Percentiles rank a stretch among this genome's conserved stretches.
Conservation (phyloP, 2,329 filamentous ascomycete species). For the Fusarium longipes region DNA sequence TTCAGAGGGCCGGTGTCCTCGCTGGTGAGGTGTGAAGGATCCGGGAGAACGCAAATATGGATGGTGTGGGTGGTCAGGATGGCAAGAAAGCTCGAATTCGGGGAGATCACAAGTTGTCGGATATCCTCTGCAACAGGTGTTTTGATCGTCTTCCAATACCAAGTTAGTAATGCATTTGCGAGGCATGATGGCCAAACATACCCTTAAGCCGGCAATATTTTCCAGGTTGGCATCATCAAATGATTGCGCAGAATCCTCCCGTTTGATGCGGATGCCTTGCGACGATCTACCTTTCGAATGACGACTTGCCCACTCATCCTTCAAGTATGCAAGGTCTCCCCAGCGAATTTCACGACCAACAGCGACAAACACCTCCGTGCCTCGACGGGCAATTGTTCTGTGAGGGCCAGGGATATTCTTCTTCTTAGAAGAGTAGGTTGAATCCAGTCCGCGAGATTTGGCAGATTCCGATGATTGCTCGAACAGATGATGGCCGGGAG, state of each 20-base stretch:
- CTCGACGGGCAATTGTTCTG: slow-evolving; percentile 80
- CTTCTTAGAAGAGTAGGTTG: slow-evolving; percentile 57
- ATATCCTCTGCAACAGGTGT: slow-evolving; percentile 84
- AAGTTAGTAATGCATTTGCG: slow-evolving; percentile 14
- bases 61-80: slow-evolving; percentile 89
- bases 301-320: slow-evolving; percentile 63
- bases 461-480: slow-evolving; percentile 57
- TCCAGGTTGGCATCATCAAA: slow-evolving; percentile 51
- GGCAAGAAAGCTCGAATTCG: slow-evolving; percentile 82
- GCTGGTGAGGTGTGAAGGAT: slow-evolving; percentile 78
- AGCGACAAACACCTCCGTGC: slow-evolving; percentile 89
- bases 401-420: slow-evolving; percentile 61
- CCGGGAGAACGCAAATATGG: slow-evolving; percentile 87
- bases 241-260: slow-evolving; percentile 57
- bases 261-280: slow-evolving; percentile 57
- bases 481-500: slow-evolving; percentile 84
- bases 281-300: slow-evolving; percentile 48
- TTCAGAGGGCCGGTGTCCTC: slow-evolving; percentile 76
- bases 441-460: slow-evolving; percentile 54
- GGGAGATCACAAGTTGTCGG: slow-evolving; percentile 85
- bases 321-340: slow-evolving; percentile 84
- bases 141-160: slow-evolving; percentile 71
- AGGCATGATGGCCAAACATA: slow-evolving; percentile 40
- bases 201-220: slow-evolving; percentile 49
- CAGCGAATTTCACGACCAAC: slow-evolving; percentile 91